phyloP scores from a whole-genome alignment of 1,284 basidiomycete species.

The Ustilago sp. region DNA sequence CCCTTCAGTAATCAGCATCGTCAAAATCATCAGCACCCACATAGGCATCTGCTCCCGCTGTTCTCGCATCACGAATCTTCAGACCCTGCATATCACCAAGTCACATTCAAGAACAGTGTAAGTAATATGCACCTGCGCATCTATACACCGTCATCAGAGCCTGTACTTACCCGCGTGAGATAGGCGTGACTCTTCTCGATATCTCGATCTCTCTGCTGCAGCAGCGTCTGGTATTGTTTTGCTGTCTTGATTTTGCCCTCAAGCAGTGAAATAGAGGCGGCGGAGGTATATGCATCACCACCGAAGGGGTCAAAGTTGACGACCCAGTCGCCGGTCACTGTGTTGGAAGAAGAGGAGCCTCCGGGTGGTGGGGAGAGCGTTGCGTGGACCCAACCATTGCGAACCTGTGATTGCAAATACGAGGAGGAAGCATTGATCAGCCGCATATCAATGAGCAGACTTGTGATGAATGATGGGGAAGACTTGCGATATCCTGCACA shows the following conservation, averaged over 20 bases:
- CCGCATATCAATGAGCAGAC: not conserved
- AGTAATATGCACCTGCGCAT: not conserved
- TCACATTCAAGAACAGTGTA: not conserved
- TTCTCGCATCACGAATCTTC: conserved; percentile 26
- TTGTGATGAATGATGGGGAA: too few relatives aligned
- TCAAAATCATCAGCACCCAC: conserved; percentile 35
- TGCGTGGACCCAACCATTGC: conserved; percentile 41
- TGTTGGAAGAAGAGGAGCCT: conserved; percentile 5
- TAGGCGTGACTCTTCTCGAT: conserved; percentile 37
- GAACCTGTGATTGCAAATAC: conserved; percentile 13
- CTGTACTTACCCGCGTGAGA: conserved; percentile 25
- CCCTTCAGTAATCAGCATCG: conserved; percentile 31
- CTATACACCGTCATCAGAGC: not conserved
- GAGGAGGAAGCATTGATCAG: not conserved
- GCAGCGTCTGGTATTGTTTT: conserved; percentile 43
- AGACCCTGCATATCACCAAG: not conserved
- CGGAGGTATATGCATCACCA: conserved; percentile 30
- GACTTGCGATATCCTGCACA: conserved; percentile 78
- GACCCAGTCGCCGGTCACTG: conserved; percentile 24
- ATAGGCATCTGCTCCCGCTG: conserved; percentile 21
- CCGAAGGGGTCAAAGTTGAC: conserved; percentile 34
- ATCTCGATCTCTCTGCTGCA: conserved; percentile 43
- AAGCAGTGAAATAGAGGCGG: conserved; percentile 27
- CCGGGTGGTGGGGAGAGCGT: conserved; percentile 16
- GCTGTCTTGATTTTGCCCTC: conserved; percentile 39